Evolutionary conservation across 1,284 basidiomycete species (phyloP).

Genomic region (Vanrija sp.): DNA sequence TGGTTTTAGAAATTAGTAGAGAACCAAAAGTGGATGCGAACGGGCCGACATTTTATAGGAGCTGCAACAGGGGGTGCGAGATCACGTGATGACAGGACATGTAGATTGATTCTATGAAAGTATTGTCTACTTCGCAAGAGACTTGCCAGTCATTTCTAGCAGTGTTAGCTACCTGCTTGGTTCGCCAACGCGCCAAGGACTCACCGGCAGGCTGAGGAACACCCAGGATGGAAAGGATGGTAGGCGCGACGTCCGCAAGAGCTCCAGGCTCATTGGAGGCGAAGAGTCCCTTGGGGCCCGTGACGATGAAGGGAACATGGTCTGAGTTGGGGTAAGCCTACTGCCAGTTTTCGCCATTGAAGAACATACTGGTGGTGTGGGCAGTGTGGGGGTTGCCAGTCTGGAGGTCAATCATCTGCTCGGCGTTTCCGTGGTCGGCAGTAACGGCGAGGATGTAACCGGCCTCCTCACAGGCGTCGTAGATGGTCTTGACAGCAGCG

Average conservation of each 20-base stretch:
- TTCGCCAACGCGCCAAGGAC: neutral
- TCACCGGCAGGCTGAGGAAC: slow-evolving; percentile 40
- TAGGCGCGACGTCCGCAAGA: slow-evolving; percentile 82
- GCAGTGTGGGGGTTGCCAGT: slow-evolving; percentile 71
- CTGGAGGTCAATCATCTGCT: slow-evolving; percentile 76
- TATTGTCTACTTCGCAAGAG: slow-evolving; percentile 9
- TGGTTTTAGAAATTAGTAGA: slow-evolving; percentile 11
- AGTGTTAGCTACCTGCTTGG: neutral
- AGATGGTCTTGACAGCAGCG: slow-evolving; percentile 76
- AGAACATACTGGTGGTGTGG: slow-evolving; percentile 47
- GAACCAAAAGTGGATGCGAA: neutral
- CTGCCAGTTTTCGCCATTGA: neutral
- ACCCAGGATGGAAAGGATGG: slow-evolving; percentile 69
- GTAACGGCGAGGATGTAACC: slow-evolving; percentile 82
- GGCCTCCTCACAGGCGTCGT: slow-evolving; percentile 73
- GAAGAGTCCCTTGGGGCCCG: slow-evolving; percentile 58
- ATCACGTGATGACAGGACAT: slow-evolving; percentile 2
- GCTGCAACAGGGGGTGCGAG: no score
- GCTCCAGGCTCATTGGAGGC: slow-evolving; percentile 60
- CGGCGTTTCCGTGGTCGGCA: slow-evolving; percentile 82
- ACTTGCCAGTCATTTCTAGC: slow-evolving; percentile 18
- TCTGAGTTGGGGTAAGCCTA: slow-evolving; percentile 61
- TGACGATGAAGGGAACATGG: slow-evolving; percentile 74
- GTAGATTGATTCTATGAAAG: no score
- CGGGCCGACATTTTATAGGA: neutral